Base-by-base conservation (phyloP, 257 asterid species). In the Ocimum tenuiflorum region DNA sequence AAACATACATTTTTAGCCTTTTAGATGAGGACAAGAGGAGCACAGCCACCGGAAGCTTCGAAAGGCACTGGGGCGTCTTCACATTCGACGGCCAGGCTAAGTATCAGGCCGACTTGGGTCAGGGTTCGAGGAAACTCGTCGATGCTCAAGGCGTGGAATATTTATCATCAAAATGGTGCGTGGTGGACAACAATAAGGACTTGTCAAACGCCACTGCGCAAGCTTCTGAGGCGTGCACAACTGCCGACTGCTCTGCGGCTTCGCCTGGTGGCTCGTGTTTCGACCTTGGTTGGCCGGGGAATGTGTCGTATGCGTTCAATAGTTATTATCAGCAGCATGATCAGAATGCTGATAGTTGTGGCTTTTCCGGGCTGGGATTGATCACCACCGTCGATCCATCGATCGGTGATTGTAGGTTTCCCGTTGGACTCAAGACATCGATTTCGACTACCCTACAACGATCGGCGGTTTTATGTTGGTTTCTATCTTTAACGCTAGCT, bases 61-160 rank as follows among this genome's bases (percentile, higher is more conserved):
- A 86, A 69, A 78, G 97, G 79, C 96, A 91, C 69, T 88, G 96
- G 96, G 97, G 97, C 1, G 62, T 88, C 67, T 91, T 88, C 38
- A 88, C 95, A 14, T 91, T 91, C 36, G 97, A 91, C 58, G 97
- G 97, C 57, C 97, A 88, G 70, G 89, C 94, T 22, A 90, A 88
- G 80, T 90, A 85, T 79, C 80, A 82, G 36, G 76, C 78, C 22
- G 84, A 83, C 60, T 64, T 86, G 3, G 85, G 84, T 17, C 88
- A 71, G 70, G 84, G 86, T 35, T 78, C 78, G 7, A 74, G 81
- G 67, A 79, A 78, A 51, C 74, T 86, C 29, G 83, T 78, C 55
- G 79, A 91, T 68, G 94, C 88, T 42, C 88, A 81, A 70, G 84
- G 80, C 20, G 88, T 85, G 17, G 82, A 79, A 8, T 88, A 91